These are phyloP conservation scores for Rubroboletus pulcherrimus DNA, from an alignment of 768 basidiomycete genomes.

Conservation along the genomic window DNA sequence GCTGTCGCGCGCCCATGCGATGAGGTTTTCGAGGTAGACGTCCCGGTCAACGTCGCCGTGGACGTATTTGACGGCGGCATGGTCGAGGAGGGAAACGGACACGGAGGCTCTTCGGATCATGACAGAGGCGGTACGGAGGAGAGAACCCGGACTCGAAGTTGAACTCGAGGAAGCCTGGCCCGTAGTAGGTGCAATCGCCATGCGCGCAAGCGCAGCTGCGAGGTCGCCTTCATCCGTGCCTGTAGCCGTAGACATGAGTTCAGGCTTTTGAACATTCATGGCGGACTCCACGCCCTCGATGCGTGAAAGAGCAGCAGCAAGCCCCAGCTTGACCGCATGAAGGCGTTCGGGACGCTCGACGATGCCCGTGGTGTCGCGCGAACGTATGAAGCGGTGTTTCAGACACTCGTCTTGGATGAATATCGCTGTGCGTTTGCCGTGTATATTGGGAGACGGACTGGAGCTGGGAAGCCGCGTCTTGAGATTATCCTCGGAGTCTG, in stretches of 20 bases:
- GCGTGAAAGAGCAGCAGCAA: slow-evolving; percentile 75
- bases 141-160: slow-evolving; percentile 31
- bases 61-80: slow-evolving; percentile 67
- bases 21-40: slow-evolving; percentile 61
- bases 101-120: slow-evolving; percentile 45
- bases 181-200: slow-evolving; percentile 33
- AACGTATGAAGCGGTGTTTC: slow-evolving; percentile 21
- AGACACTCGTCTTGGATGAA: slow-evolving; percentile 71
- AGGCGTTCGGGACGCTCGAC: slow-evolving; percentile 92
- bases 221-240: slow-evolving; percentile 45
- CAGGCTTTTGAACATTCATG: background rate
- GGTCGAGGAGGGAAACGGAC: slow-evolving; percentile 42
- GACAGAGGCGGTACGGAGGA: slow-evolving; percentile 31
- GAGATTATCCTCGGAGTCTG: background rate
- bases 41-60: slow-evolving; percentile 66
- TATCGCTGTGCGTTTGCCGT: slow-evolving; percentile 26
- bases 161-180: background rate
- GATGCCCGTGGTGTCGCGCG: slow-evolving; percentile 49
- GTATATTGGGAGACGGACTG: background rate
- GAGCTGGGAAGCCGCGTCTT: background rate
- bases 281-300: slow-evolving; percentile 42
- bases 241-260: background rate
- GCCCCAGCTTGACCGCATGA: slow-evolving; percentile 76
- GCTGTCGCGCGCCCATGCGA: slow-evolving; percentile 60
- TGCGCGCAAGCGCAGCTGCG: slow-evolving; percentile 41